Evolutionary conservation across 2,329 filamentous ascomycete species (phyloP).

Genomic region (Xylariaceae sp.): DNA sequence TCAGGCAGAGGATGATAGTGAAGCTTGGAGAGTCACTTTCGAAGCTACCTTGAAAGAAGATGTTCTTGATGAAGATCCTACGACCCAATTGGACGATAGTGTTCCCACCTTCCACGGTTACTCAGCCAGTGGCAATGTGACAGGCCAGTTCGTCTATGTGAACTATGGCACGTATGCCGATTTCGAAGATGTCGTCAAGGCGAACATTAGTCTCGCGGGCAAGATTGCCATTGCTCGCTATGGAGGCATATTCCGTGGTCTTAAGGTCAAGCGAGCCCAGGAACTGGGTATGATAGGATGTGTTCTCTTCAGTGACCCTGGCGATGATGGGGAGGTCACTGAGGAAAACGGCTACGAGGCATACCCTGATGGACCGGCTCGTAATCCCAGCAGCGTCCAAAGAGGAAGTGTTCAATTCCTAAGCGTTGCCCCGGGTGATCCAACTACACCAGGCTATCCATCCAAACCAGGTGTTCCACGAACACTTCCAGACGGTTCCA

Average conservation of each 20-base stretch:
- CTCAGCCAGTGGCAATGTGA: slow-evolving; percentile 88
- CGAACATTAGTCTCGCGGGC: slow-evolving; percentile 71
- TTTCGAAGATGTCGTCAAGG: slow-evolving; percentile 73
- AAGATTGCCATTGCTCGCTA: slow-evolving; percentile 89
- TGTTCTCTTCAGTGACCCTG: slow-evolving; percentile 82
- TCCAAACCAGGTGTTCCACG: slow-evolving; percentile 86
- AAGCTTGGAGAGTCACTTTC: slow-evolving; percentile 60
- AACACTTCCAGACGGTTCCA: slow-evolving; percentile 62
- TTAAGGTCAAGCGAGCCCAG: slow-evolving; percentile 90
- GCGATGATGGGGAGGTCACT: slow-evolving; percentile 78
- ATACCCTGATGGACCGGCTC: slow-evolving; percentile 83
- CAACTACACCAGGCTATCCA: slow-evolving; percentile 89
- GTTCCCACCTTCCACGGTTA: slow-evolving; percentile 94
- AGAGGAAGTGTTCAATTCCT: slow-evolving; percentile 82
- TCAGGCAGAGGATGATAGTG: slow-evolving; percentile 28
- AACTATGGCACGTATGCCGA: slow-evolving; percentile 88
- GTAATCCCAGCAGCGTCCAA: slow-evolving; percentile 85
- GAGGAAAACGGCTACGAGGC: slow-evolving; percentile 73
- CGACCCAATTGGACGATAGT: slow-evolving; percentile 65
- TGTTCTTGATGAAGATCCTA: slow-evolving; percentile 76
- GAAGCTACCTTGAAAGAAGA: slow-evolving; percentile 82
- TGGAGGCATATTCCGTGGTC: slow-evolving; percentile 78
- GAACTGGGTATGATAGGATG: slow-evolving; percentile 85
- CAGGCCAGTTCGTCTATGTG: slow-evolving; percentile 78
- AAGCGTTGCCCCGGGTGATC: slow-evolving; percentile 66